These are phyloP conservation scores for Suhomyces guaymorum DNA, from an alignment of 1,139 yeast species.

Conservation along the genomic window DNA sequence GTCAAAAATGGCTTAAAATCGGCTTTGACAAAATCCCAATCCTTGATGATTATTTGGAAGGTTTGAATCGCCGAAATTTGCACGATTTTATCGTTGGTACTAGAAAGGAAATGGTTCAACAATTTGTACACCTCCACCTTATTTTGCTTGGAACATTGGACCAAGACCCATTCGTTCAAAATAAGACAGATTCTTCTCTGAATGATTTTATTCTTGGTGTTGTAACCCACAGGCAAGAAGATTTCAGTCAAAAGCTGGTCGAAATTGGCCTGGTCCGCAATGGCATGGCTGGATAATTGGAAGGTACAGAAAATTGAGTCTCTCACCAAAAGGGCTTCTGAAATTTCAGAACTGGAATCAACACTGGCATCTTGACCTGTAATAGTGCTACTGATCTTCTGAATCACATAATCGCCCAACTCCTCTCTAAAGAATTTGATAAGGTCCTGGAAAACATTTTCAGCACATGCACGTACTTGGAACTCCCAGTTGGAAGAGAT, in stretches of 20 bases:
- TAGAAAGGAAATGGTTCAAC: slow-evolving; percentile 44
- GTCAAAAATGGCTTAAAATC: slow-evolving; percentile 67
- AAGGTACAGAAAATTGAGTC: slow-evolving; percentile 84
- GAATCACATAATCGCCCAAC: slow-evolving; percentile 62
- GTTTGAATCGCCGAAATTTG: slow-evolving; percentile 74
- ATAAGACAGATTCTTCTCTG: slow-evolving; percentile 76
- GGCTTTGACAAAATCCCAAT: slow-evolving; percentile 77
- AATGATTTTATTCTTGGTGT: slow-evolving; percentile 55
- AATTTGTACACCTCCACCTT: slow-evolving; percentile 62
- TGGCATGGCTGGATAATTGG: slow-evolving; percentile 70
- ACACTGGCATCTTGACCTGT: slow-evolving; percentile 32
- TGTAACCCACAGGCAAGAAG: slow-evolving; percentile 67
- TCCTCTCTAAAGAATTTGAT: slow-evolving; percentile 62
- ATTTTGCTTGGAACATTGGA: slow-evolving; percentile 61
- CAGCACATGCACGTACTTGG: slow-evolving; percentile 86
- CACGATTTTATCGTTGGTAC: slow-evolving; percentile 71
- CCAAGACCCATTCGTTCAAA: slow-evolving; percentile 77
- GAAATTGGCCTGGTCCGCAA: slow-evolving; percentile 65
- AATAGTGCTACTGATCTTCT: slow-evolving; percentile 59
- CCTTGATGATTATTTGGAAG: slow-evolving; percentile 68
- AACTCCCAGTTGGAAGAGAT: slow-evolving; percentile 77
- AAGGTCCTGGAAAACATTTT: slow-evolving; percentile 76
- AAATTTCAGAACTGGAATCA: not conserved
- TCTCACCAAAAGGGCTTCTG: slow-evolving; percentile 50
- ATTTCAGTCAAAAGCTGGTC: slow-evolving; percentile 57